Percentiles rank a stretch among this genome's conserved stretches.
These are phyloP conservation scores for Plantago elongata DNA, from an alignment of 257 asterid species.

Conservation along the genomic window DNA sequence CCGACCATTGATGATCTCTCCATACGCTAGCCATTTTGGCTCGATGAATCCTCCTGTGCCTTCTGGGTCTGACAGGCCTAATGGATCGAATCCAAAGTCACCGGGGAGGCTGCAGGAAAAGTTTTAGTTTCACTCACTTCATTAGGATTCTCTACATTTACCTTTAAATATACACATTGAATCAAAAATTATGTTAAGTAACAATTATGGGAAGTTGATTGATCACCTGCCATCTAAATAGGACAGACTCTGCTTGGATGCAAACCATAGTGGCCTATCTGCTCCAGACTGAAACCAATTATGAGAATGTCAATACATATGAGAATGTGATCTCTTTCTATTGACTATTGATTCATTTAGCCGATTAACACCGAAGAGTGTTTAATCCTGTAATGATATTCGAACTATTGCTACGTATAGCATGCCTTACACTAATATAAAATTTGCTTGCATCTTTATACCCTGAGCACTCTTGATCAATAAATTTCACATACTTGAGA, in stretches of 20 bases:
- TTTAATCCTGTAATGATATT: too few relatives aligned
- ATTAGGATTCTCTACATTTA: too few relatives aligned
- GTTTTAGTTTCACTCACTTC: too few relatives aligned
- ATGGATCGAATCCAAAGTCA: slow-evolving; percentile 90
- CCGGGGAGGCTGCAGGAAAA: slow-evolving; percentile 75
- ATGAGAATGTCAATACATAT: not conserved
- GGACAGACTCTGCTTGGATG: slow-evolving; percentile 77
- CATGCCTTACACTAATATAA: too few relatives aligned
- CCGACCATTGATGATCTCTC: slow-evolving; percentile 84
- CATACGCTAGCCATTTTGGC: slow-evolving; percentile 91
- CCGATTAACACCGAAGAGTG: too few relatives aligned
- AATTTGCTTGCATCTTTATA: too few relatives aligned
- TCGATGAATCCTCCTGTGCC: slow-evolving; percentile 96
- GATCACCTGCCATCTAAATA: slow-evolving; percentile 83
- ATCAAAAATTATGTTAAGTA: not conserved
- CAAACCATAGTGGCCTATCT: slow-evolving; percentile 80
- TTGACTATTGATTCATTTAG: too few relatives aligned
- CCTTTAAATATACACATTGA: too few relatives aligned
- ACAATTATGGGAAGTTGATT: not conserved
- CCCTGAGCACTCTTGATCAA: too few relatives aligned
- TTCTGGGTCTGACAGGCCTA: slow-evolving; percentile 93
- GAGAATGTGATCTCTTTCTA: too few relatives aligned
- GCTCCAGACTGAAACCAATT: slow-evolving; percentile 62
- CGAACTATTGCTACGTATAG: too few relatives aligned
- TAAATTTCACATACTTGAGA: too few relatives aligned